Evolutionary conservation across 768 basidiomycete genomes (phyloP).

Genomic region (Boletus pseudopeckii): DNA sequence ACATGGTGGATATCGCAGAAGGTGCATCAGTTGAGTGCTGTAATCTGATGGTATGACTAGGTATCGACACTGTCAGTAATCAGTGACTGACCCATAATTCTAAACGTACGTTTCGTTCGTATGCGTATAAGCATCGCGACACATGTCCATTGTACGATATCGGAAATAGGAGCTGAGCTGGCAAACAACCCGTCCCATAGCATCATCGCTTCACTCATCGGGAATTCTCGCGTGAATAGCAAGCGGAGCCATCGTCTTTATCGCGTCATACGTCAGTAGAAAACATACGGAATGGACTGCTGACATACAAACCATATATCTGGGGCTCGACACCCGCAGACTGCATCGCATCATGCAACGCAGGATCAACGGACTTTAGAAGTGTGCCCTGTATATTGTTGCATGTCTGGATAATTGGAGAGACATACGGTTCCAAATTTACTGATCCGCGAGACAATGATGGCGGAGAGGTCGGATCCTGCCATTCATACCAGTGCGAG

Average conservation of each 20-base stretch:
- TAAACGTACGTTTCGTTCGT: constrained; percentile 76
- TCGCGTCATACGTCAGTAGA: constrained; percentile 11
- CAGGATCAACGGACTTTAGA: constrained; percentile 75
- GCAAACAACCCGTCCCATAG: constrained; percentile 98
- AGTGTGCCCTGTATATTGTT: constrained; percentile 72
- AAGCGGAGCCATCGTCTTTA: constrained; percentile 88
- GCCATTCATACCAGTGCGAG: constrained; percentile 80
- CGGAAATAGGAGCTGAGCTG: constrained; percentile 66
- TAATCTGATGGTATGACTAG: constrained; percentile 87
- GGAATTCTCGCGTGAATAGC: constrained; percentile 90
- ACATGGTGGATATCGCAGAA: constrained; percentile 78
- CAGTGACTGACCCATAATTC: background rate
- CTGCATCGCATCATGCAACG: constrained; percentile 72
- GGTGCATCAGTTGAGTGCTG: constrained; percentile 73
- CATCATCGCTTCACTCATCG: constrained; percentile 72
- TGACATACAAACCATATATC: constrained; percentile 88
- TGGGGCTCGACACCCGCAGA: constrained; percentile 89
- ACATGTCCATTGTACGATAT: constrained; percentile 81
- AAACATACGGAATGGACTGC: constrained; percentile 6
- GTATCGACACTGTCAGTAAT: constrained; percentile 12
- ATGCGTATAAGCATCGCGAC: constrained; percentile 95
- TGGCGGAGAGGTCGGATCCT: constrained; percentile 36
- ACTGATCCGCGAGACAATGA: constrained; percentile 37
- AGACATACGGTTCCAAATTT: constrained; percentile 61
- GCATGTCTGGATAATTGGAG: constrained; percentile 85